phyloP scores from a whole-genome alignment of 805 yeast genomes.

The Hanseniaspora lindneri region DNA sequence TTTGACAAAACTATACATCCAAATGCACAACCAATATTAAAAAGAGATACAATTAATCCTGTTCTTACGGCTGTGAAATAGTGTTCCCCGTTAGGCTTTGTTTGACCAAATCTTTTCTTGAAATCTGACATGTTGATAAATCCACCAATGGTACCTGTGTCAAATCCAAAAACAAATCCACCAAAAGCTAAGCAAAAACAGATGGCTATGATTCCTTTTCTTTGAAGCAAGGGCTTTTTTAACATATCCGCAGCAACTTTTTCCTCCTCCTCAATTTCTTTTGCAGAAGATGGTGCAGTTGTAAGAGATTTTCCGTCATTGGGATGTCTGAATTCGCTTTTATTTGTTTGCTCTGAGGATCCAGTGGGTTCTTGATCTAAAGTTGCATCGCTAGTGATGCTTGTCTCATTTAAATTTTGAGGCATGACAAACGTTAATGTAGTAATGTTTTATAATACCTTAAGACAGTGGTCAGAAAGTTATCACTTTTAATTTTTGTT shows the following conservation, averaged over 20 bases:
- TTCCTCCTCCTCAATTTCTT: background rate
- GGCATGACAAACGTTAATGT: too few species aligned
- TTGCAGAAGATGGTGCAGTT: background rate
- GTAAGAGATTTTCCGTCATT: background rate
- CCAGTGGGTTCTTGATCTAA: background rate
- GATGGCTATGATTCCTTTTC: conserved; percentile 7
- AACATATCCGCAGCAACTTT: conserved; percentile 6
- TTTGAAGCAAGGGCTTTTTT: conserved; percentile 5
- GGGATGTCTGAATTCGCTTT: background rate
- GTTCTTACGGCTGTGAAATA: conserved; percentile 43
- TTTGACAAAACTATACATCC: conserved; percentile 54
- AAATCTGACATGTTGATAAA: conserved; percentile 50
- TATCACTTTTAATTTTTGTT: too few species aligned
- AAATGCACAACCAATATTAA: conserved; percentile 65
- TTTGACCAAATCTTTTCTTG: conserved; percentile 43
- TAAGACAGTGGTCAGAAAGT: too few species aligned
- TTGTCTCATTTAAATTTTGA: too few species aligned
- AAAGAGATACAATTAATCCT: conserved; percentile 48
- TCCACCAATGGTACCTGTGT: conserved; percentile 68
- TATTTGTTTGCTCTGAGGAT: background rate
- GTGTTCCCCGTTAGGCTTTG: conserved; percentile 37
- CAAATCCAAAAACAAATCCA: conserved; percentile 61
- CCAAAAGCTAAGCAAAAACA: conserved; percentile 22
- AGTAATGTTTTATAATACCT: too few species aligned
- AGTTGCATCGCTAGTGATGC: background rate